Base-by-base conservation (phyloP, 805 yeast species). In the Candida ipomoeae region DNA sequence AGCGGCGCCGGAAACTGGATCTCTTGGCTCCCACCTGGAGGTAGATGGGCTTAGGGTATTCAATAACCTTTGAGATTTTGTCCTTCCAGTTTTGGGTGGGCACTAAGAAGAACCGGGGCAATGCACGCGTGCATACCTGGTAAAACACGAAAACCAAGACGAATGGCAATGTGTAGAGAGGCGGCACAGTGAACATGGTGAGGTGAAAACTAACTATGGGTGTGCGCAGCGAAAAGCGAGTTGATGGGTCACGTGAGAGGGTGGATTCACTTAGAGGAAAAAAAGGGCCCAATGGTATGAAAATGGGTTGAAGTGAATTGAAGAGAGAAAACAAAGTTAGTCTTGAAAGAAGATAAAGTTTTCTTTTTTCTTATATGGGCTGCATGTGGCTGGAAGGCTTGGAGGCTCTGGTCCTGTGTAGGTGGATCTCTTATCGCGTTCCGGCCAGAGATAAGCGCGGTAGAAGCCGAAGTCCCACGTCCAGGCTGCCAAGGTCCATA, bases 11-110 rank as follows among this genome's bases (percentile, higher is more conserved):
- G 52, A 51, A 70, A 46, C 73, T 67, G n/a, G 75, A 68, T 21
- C 75, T 48, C 54, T 73, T 73, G 42, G 43, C 36, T 7, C 74
- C 74, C 2, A 65, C 70, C 31, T 63, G 58, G 42, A 73, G 60
- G 55, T 70, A 70, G 40, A 71, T 68, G 17, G 72, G 69, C 49
- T 57, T 69, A 3, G 67, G 66, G 53, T 66, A 53, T 33, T 66
- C 54, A 37, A 72, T 52, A n/a, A 68, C 75, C 36, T 55, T 47
- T 35, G 43, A 36, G 52, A 73, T 65, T 58, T 66, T 69, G 8
- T 67, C 67, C 51, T 61, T 58, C 77, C 77, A 73, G 48, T 62
- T 54, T 11, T 64, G 70, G n/a, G 70, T 61, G 3, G 78, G 77
- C 6, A 71, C 74, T 6, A 71, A 50, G 41, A 71, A 63, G 52